Evolutionary conservation across 352 stramenopile species (phyloP).

Genomic region (Phytophthora aleatoria): DNA sequence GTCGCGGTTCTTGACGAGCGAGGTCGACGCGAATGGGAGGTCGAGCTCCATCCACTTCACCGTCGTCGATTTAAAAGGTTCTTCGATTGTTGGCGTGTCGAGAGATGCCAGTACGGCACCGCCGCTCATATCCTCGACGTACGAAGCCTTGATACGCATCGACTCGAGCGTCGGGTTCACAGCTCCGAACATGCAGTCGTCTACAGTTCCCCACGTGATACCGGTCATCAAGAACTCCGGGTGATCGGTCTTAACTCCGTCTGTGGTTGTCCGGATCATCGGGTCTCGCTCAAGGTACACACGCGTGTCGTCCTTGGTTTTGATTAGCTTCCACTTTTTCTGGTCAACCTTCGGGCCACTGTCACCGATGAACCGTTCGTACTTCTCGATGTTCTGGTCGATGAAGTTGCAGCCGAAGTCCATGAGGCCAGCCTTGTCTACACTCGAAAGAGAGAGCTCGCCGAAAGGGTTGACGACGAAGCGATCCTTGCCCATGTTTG

Average conservation of each 20-base stretch:
- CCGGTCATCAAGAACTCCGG: slow-evolving; percentile 38
- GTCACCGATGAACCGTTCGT: slow-evolving; percentile 37
- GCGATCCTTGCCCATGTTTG: slow-evolving; percentile 34
- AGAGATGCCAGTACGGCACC: slow-evolving; percentile 46
- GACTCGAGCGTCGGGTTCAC: slow-evolving; percentile 40
- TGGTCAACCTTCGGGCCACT: slow-evolving; percentile 31
- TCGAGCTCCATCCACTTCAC: slow-evolving; percentile 50
- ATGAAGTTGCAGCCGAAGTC: slow-evolving; percentile 39
- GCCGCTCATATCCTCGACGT: slow-evolving; percentile 51
- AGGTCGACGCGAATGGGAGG: slow-evolving; percentile 32
- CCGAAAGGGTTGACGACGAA: slow-evolving; percentile 40
- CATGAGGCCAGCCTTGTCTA: slow-evolving; percentile 23
- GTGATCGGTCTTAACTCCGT: slow-evolving; percentile 12
- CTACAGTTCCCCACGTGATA: slow-evolving; percentile 38
- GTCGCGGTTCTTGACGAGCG: slow-evolving; percentile 44
- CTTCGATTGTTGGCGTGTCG: slow-evolving; percentile 41
- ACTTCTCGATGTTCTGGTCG: slow-evolving; percentile 40
- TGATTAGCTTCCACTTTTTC: slow-evolving; percentile 43
- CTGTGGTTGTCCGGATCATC: slow-evolving; percentile 4
- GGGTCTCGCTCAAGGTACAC: slow-evolving; percentile 38
- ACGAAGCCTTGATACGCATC: slow-evolving; percentile 48
- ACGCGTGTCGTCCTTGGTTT: slow-evolving; percentile 29
- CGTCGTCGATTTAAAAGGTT: slow-evolving; percentile 47
- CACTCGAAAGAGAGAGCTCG: slow-evolving; percentile 18
- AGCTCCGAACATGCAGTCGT: slow-evolving; percentile 51